Evolutionary conservation across 129 eudicot species (phyloP), one percentile per base, ranked within the genome.

Genomic region (Sambucus nigra): DNA sequence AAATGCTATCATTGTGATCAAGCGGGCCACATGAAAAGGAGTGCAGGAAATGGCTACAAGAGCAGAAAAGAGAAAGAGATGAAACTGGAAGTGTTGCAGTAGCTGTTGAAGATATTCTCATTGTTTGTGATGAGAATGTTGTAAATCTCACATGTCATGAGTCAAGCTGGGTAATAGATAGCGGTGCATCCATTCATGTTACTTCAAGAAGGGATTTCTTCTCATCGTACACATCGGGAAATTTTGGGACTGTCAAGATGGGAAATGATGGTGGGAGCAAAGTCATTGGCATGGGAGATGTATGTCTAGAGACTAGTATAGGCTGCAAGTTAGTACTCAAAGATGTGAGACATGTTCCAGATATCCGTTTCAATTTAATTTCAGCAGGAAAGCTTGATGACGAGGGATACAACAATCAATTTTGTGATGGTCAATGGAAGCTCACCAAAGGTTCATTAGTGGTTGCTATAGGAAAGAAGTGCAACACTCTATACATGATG

Each of bases 101-200:
- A 8, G 26, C 33, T 51, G 3, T 13, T 23, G 32, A 24, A 12
- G 55, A 51, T 12, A 9, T 47, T 25, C 15, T 25, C n/a, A 25
- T 51, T 2, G 25, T 20, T 23, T 51, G 16, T 21, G 60, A 22
- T 21, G 69, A n/a, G n/a, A n/a, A 63, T 39, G 55, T 12, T 13
- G 25, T 25, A 1, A 23, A 47, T 21, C 25, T 47, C 23, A 21
- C 48, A 17, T 11, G 65, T 41, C 33, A 60, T 17, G 53, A 52
- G 25, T 18, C 52, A 0, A 52, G 51, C 19, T 64, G 61, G 61
- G 69, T 53, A 25, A 27, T 35, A 19, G 61, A 64, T 25, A 52
- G 53, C 27, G 61, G 53, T 14, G 53, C 52, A 16, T 51, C 61
- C 25, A 11, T 52, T 35, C 69, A 64, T 53, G 53, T 21, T 13